Percentiles rank a stretch among this genome's conserved stretches.
Conservation (phyloP, 108 stramenopile genomes). For the Parietichytrium sp. region DNA sequence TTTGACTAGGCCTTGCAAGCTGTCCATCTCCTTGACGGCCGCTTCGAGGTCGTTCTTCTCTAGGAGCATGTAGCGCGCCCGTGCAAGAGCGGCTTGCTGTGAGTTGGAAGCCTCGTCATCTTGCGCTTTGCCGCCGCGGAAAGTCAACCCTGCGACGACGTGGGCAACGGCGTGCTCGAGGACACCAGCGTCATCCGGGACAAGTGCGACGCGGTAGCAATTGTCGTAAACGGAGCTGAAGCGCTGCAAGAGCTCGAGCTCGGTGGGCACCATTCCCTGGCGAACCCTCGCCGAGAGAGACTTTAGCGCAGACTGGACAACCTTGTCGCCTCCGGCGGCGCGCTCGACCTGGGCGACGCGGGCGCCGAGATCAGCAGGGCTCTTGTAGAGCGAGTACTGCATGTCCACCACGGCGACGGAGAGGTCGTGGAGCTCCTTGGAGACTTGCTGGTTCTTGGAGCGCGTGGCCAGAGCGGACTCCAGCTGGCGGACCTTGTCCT, state of each 20-base stretch:
- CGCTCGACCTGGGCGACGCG: background rate
- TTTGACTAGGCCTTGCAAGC: conserved; percentile 30
- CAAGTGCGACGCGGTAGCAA: conserved; percentile 24
- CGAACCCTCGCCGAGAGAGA: background rate
- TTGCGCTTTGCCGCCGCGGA: background rate
- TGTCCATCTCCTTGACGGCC: conserved; percentile 14
- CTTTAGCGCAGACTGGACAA: background rate
- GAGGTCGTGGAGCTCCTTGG: background rate
- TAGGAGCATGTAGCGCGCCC: background rate
- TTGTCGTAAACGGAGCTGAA: conserved; percentile 19
- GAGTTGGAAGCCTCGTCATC: background rate
- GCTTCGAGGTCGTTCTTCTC: conserved; percentile 21
- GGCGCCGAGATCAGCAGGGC: background rate
- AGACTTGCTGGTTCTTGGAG: background rate
- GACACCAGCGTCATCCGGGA: conserved; percentile 24
- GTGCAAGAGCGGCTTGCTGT: conserved; percentile 6
- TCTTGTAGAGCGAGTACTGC: conserved; percentile 33
- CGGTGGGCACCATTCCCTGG: background rate
- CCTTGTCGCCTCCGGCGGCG: background rate
- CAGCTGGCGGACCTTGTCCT: conserved; percentile 9
- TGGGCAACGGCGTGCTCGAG: conserved; percentile 22
- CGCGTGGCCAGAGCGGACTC: background rate
- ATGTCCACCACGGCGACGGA: background rate
- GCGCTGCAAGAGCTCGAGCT: conserved; percentile 25
- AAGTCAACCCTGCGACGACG: background rate